Percentiles rank a stretch among this genome's conserved stretches.
Conservation (phyloP, 2,329 filamentous ascomycete genomes). For the Catunica adiposa region DNA sequence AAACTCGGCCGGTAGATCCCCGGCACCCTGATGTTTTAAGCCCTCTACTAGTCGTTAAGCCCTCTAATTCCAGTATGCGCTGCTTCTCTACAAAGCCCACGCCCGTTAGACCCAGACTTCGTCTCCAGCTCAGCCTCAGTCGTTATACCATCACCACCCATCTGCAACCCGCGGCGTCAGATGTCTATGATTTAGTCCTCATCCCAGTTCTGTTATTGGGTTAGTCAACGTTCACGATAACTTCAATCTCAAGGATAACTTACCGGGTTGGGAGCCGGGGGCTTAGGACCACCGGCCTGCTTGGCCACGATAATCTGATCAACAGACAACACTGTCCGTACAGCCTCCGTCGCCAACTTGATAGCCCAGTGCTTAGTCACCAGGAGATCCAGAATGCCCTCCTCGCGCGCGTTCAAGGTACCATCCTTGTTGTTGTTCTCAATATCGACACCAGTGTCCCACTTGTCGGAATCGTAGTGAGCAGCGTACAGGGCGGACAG, state of each 20-base stretch:
- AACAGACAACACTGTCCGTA: conserved; percentile 82
- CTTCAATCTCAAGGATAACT: conserved; percentile 17
- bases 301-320: conserved; percentile 98
- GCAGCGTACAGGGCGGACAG: conserved; percentile 83
- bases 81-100: conserved; percentile 1
- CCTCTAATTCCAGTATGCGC: conserved; percentile 8
- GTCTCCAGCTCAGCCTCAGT: conserved; percentile 11
- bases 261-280: conserved; percentile 75
- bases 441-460: conserved; percentile 86
- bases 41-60: conserved; percentile 3
- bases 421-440: conserved; percentile 73
- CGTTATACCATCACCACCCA: conserved; percentile 15
- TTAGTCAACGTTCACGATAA: conserved; percentile 18
- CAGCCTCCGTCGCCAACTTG: conserved; percentile 87
- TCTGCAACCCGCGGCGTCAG: conserved; percentile 13
- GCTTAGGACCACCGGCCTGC: conserved; percentile 94
- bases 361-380: conserved; percentile 93
- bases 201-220: conserved; percentile 38
- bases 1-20: conserved; percentile 2
- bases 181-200: conserved; percentile 32
- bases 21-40: conserved; percentile 11
- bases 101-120: background rate
- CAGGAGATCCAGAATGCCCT: conserved; percentile 83
- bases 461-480: conserved; percentile 74
- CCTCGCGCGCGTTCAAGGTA: conserved; percentile 67